Base-by-base conservation (phyloP, 768 basidiomycete species). In the Russula brevipes region DNA sequence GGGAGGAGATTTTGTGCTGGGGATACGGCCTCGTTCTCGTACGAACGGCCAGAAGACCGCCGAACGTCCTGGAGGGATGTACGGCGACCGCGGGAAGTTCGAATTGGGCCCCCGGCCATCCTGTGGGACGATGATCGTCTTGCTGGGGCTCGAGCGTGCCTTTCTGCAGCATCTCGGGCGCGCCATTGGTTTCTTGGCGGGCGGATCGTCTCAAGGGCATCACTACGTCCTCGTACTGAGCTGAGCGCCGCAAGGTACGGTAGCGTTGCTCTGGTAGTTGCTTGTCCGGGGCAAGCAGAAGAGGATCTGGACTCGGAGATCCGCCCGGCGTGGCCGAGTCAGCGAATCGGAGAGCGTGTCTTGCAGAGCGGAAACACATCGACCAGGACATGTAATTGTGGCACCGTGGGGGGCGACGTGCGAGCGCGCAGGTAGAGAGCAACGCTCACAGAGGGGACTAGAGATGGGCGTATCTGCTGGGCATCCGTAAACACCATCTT, bases 401-500 rank as follows among this genome's bases (percentile, higher is more conserved):
- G 42, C 24, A 30, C 45, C 30, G 5, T 31, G 7, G 36, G 53
- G n/a, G 33, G 12, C 14, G 36, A 6, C 7, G 36, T 54, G 51
- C 36, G 24, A 17, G 19, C 19, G 33, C 38, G 24, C 35, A 14
- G 51, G 30, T 4, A 53, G 57, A 58, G 12, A 44, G 35, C n/a
- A 41, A 24, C 33, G 33, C 35, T 30, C 17, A 5, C 35, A 35
- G 35, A 31, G 35, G 39, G 49, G 1, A 45, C n/a, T 17, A 4
- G 55, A 35, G 7, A 24, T 24, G 4, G 39, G 31, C 0, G 33
- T 53, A 24, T 17, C 51, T 16, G 17, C 30, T 46, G 58, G 63
- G 35, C 63, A 64, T 17, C 41, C 59, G 35, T 52, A 60, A 38
- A 64, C 19, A 6, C 59, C 63, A 38, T 64, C 63, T 49, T 60